Conservation (phyloP, 2,329 filamentous ascomycete genomes). For the Biscogniauxia sp. region DNA sequence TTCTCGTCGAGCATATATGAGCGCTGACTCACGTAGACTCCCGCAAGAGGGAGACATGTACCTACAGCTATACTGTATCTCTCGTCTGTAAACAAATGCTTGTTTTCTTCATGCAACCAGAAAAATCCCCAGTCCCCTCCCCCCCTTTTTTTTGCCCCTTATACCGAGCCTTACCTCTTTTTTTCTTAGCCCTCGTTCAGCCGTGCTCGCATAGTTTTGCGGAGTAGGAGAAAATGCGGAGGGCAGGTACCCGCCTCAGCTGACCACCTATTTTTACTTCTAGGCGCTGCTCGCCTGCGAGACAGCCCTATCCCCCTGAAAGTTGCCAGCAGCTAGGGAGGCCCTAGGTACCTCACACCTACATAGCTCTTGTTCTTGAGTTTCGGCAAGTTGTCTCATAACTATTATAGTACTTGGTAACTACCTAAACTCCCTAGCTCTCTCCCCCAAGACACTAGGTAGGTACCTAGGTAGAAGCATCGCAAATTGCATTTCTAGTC, state of each 20-base stretch:
- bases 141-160: not conserved
- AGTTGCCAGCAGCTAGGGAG: not conserved
- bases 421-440: no score
- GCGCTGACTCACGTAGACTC: not conserved
- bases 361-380: not conserved
- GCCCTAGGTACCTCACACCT: no score
- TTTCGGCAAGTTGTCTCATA: not conserved
- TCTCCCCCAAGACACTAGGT: no score
- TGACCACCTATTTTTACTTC: not conserved
- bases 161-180: not conserved
- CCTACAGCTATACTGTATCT: not conserved
- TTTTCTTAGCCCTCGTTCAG: not conserved
- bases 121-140: no score
- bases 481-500: not conserved
- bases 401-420: not conserved
- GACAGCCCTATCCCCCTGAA: not conserved
- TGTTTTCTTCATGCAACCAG: not conserved
- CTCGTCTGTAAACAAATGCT: not conserved
- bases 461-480: not conserved
- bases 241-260: not conserved
- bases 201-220: not conserved
- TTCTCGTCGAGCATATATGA: not conserved
- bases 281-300: not conserved
- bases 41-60: no score
- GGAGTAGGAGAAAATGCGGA: not conserved